Evolutionary conservation across 1,139 yeast genomes (phyloP).

Genomic region (Hansenula sp.): DNA sequence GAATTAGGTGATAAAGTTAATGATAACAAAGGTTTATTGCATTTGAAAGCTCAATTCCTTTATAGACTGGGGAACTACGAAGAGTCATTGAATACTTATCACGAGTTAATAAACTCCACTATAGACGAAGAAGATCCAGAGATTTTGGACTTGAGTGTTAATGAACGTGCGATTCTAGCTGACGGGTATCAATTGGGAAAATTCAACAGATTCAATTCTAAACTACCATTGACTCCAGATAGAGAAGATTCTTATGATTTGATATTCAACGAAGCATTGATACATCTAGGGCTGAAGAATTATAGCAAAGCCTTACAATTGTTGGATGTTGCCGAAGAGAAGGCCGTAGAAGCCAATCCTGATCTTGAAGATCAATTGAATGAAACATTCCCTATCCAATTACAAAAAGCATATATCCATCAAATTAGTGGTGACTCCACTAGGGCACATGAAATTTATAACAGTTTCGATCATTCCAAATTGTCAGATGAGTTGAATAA

Average conservation of each 20-base stretch:
- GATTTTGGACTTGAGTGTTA: slow-evolving; percentile 58
- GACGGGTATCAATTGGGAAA: slow-evolving; percentile 27
- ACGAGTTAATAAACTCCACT: slow-evolving; percentile 35
- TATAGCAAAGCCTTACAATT: slow-evolving; percentile 39
- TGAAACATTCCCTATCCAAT: slow-evolving; percentile 58
- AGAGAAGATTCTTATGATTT: slow-evolving; percentile 46
- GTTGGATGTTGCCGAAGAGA: slow-evolving; percentile 35
- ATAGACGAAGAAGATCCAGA: slow-evolving; percentile 27
- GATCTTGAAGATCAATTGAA: slow-evolving; percentile 29
- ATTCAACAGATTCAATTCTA: slow-evolving; percentile 4
- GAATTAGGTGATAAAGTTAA: slow-evolving; percentile 25
- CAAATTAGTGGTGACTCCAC: slow-evolving; percentile 41
- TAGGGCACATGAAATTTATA: slow-evolving; percentile 41
- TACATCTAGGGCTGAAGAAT: slow-evolving; percentile 28
- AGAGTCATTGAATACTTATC: slow-evolving; percentile 54
- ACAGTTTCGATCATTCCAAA: slow-evolving; percentile 23
- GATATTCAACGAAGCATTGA: slow-evolving; percentile 68
- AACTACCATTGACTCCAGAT: slow-evolving; percentile 3
- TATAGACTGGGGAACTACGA: slow-evolving; percentile 62
- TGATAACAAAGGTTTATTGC: slow-evolving; percentile 52
- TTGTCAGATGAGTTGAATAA: slow-evolving; percentile 22
- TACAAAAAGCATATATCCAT: slow-evolving; percentile 68
- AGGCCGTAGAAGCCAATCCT: slow-evolving; percentile 31
- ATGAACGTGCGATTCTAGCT: slow-evolving; percentile 66
- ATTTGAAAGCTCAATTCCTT: slow-evolving; percentile 78